These are phyloP conservation scores for Cryptosporidium tyzzeri DNA, from an alignment of 169 alveolate genomes.

Conservation along the genomic window DNA sequence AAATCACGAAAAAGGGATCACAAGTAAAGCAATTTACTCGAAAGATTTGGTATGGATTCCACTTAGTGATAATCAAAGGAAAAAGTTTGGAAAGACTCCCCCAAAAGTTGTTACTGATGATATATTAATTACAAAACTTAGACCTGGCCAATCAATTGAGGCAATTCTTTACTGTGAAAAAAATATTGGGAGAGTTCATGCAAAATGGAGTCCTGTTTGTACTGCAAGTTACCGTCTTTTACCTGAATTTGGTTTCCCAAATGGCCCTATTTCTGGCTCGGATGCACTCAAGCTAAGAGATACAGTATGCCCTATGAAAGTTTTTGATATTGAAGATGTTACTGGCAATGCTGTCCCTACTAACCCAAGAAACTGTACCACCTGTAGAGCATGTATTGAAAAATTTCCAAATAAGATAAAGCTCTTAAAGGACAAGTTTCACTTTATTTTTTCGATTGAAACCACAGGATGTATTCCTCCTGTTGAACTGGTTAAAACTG, in stretches of 20 bases:
- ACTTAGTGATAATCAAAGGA: slow-evolving; percentile 88
- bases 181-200: slow-evolving; percentile 97
- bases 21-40: slow-evolving; percentile 89
- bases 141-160: slow-evolving; percentile 93
- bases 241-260: slow-evolving; percentile 85
- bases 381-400: slow-evolving; percentile 98
- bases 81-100: slow-evolving; percentile 85
- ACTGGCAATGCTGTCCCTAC: slow-evolving; percentile 88
- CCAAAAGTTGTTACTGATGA: slow-evolving; percentile 94
- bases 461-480: slow-evolving; percentile 86
- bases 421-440: slow-evolving; percentile 86
- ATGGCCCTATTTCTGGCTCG: slow-evolving; percentile 85
- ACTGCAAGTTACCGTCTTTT: slow-evolving; percentile 97
- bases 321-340: slow-evolving; percentile 92
- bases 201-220: slow-evolving; percentile 99
- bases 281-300: slow-evolving; percentile 91
- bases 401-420: slow-evolving; percentile 85
- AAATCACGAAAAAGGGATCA: slow-evolving; percentile 40
- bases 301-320: slow-evolving; percentile 94
- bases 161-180: slow-evolving; percentile 93
- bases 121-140: slow-evolving; percentile 94
- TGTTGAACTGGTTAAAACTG: slow-evolving; percentile 80
- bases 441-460: slow-evolving; percentile 87
- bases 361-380: slow-evolving; percentile 93
- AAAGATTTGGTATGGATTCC: slow-evolving; percentile 94